Evolutionary conservation across 2,329 filamentous ascomycete genomes (phyloP), one percentile per base, ranked within the genome.

Genomic region (Ophiostoma sp.): DNA sequence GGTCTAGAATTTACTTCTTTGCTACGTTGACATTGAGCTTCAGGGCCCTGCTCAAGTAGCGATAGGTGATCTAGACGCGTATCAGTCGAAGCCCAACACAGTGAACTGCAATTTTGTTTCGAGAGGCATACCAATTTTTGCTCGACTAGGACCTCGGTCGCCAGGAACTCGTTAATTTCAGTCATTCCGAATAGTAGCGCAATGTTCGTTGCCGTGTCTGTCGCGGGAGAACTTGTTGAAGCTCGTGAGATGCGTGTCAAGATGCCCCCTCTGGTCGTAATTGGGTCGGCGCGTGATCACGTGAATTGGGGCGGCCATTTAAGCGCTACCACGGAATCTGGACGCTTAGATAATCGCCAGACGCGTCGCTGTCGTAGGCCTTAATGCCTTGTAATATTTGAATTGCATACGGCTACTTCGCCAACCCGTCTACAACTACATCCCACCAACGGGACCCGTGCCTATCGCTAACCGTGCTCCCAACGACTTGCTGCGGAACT

Each of bases 11-110:
- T 72, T 80, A 96, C 93, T 93, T 88, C 79, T 99, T 99, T 12
- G 95, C 95, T 60, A 85, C 82, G 76, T 96, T 95, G 77, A 91
- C 89, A 76, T 97, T 90, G 62, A 97, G 84, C 74, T 92, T 90
- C 67, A 97, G 79, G 52, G 89, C 89, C 74, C 94, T 86, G 78
- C 93, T 95, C 71, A 99, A 80, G 65, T 89, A 82, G 66, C 93
- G 89, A 81, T 97, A 98, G 66, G 91, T 96, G 74, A 97, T 84
- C 93, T 96, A n/a, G 27, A 12, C 52, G 69, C 60, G 71, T 47
- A 42, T n/a, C 42, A 12, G n/a, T 16, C 12, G 40, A 66, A 75
- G 69, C 75, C 69, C 45, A 52, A 18, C 11, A 6, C n/a, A 3
- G 2, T 36, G 5, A 4, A 12, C 40, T 27, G 18, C 42, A 7